Percentiles rank a stretch among this genome's conserved stretches.
These are phyloP conservation scores for Diplodia corticola DNA, from an alignment of 2,329 filamentous ascomycete genomes.

Conservation along the genomic window DNA sequence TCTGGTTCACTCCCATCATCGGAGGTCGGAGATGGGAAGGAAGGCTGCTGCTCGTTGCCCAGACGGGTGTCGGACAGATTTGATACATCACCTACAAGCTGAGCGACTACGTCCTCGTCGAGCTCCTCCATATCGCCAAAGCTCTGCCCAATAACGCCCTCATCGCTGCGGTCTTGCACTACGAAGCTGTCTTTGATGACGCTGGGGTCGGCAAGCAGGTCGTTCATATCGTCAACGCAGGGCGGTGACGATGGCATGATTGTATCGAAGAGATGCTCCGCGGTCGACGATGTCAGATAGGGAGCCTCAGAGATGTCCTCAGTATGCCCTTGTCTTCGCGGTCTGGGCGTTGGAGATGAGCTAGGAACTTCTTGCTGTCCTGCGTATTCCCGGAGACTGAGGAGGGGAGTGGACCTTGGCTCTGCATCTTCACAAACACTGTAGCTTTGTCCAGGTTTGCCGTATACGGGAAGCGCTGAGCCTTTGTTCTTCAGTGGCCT, in stretches of 20 bases:
- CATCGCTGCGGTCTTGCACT: neutral
- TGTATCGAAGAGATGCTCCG: neutral
- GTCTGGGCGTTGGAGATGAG: conserved; percentile 55
- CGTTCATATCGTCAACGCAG: conserved; percentile 11
- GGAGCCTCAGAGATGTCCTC: neutral
- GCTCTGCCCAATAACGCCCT: neutral
- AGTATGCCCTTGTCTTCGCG: conserved; percentile 29
- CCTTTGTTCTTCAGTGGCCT: conserved; percentile 18
- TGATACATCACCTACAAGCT: conserved; percentile 6
- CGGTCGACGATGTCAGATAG: conserved; percentile 6
- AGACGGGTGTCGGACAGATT: neutral
- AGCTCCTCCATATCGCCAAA: neutral
- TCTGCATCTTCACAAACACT: neutral
- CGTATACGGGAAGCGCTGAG: neutral
- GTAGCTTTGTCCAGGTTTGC: neutral
- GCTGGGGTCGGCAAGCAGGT: neutral
- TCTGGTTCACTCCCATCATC: neutral
- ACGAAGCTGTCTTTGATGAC: conserved; percentile 3
- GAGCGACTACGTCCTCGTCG: neutral
- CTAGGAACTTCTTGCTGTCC: conserved; percentile 49
- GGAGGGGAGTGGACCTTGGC: conserved; percentile 43
- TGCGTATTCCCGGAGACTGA: conserved; percentile 38
- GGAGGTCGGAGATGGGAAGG: neutral
- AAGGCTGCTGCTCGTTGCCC: neutral
- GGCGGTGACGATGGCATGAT: conserved; percentile 29